Evolutionary conservation across 139 green algal species (phyloP), one percentile per base, ranked within the genome.

Genomic region (Chlamydomonas schloesseri): DNA sequence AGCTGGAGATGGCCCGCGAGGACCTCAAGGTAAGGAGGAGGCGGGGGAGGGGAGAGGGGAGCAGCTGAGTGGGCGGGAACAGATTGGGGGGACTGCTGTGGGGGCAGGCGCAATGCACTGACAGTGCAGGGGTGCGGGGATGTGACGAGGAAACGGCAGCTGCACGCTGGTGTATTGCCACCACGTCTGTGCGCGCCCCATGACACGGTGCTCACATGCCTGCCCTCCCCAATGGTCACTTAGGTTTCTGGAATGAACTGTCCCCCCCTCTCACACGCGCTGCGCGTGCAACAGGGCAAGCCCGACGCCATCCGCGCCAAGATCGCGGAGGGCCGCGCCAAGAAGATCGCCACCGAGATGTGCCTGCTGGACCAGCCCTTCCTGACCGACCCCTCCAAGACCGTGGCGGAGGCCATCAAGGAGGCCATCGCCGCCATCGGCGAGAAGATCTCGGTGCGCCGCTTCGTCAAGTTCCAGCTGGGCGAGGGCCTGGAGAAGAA

Each of bases 401-500:
- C 94, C 0, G 97, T 99, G 17, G 93, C 65, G 33, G 94, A 99
- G 68, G 90, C 97, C 53, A 94, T 99, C 87, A 99, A 99, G 93
- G 93, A 96, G 87, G 91, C 93, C 6, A 94, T 98, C 47, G 97
- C 97, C 23, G 74, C 90, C 47, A 93, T 98, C 31, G 98, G 98
- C 26, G 98, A 99, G 94, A 98, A 98, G 90, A 97, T 98, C 87
- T 84, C 82, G 33, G 80, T 94, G 47, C 92, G 96, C 46, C 93
- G 98, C 57, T 99, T 99, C 82, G 75, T 87, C 31, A 92, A 96
- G 36, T 99, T 94, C 84, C 93, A 95, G 71, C 93, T 99, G 31
- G 98, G 98, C 8, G 98, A 99, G 93, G 98, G 98, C 73, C 93
- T 99, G 33, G 96, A 99, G 92, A 99, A 99, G 96, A 97, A 96